Evolutionary conservation across 1,284 basidiomycete species (phyloP).

Genomic region (Retiboletus flavoniger): DNA sequence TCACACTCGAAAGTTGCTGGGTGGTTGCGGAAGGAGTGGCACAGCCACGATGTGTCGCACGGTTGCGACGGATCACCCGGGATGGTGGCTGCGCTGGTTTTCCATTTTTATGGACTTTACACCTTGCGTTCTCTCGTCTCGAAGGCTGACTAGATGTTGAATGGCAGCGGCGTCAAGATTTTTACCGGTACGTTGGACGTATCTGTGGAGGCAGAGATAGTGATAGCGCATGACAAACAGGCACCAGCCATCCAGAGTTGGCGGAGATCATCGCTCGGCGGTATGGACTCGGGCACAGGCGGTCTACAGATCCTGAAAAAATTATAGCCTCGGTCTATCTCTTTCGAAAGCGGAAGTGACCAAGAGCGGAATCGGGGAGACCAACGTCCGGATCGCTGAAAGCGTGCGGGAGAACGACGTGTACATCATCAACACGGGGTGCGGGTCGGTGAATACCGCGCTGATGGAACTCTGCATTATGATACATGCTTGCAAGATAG

Average conservation of each 20-base stretch:
- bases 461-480: slow-evolving; percentile 98
- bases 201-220: not conserved
- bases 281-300: slow-evolving; percentile 43
- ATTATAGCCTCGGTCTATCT: slow-evolving; percentile 74
- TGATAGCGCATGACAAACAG: slow-evolving; percentile 40
- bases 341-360: slow-evolving; percentile 84
- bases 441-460: slow-evolving; percentile 82
- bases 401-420: slow-evolving; percentile 98
- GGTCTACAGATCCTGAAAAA: slow-evolving; percentile 20
- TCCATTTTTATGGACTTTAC: slow-evolving; percentile 18
- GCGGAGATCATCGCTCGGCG: slow-evolving; percentile 92
- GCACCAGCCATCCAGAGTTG: slow-evolving; percentile 94
- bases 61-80: slow-evolving; percentile 16
- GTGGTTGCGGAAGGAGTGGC: not conserved
- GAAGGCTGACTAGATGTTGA: slow-evolving; percentile 53
- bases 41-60: slow-evolving; percentile 25
- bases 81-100: slow-evolving; percentile 12
- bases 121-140: slow-evolving; percentile 8
- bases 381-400: slow-evolving; percentile 88
- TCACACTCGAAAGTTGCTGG: not conserved
- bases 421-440: slow-evolving; percentile 97
- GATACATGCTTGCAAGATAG: slow-evolving; percentile 99
- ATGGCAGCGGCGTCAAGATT: slow-evolving; percentile 85
- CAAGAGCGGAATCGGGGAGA: slow-evolving; percentile 90
- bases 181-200: slow-evolving; percentile 70